Evolutionary conservation across 2,329 filamentous ascomycete species (phyloP), one percentile per base, ranked within the genome.

Genomic region (Parascedosporium putredinis): DNA sequence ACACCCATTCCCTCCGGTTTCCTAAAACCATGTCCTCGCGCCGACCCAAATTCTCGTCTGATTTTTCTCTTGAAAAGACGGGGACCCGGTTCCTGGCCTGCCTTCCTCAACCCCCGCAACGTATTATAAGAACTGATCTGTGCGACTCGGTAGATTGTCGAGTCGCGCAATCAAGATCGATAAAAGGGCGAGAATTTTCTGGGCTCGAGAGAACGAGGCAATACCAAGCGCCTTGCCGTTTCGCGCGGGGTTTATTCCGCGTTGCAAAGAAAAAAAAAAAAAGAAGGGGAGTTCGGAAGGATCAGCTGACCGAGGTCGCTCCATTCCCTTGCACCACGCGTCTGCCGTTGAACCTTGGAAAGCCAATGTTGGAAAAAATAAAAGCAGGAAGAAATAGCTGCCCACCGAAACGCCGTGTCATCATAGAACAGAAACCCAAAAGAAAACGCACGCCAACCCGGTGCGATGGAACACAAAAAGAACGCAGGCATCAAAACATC

Each of bases 381-480:
- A 31, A 31, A 31, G 12, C 27, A 31, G 12, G 27, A 12, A 31
- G 6, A 49, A 18, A 40, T 40, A 40, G 22, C n/a, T 10, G n/a
- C 34, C 29, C 47, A 42, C 47, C 47, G 34, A 36, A 49, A 49
- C 47, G 47, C 47, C 47, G 16, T 20, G 16, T 43, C 47, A 27
- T 49, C 45, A 34, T 29, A 29, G 44, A n/a, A n/a, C n/a, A n/a
- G n/a, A 46, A 23, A 14, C n/a, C 16, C n/a, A 34, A 34, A 38
- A 25, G 22, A 31, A 38, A 27, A n/a, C n/a, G 22, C 42, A 20
- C 10, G 27, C 42, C 18, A 24, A 25, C 18, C 20, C 24, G 27
- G 12, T 2, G 3, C 8, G 14, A 43, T 5, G 12, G 14, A 8
- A 43, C 14, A 24, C 9, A 45, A 20, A 20, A 24, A 45, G 10